phyloP scores from a whole-genome alignment of 441 rosid species.

The Gossypium trilobum region DNA sequence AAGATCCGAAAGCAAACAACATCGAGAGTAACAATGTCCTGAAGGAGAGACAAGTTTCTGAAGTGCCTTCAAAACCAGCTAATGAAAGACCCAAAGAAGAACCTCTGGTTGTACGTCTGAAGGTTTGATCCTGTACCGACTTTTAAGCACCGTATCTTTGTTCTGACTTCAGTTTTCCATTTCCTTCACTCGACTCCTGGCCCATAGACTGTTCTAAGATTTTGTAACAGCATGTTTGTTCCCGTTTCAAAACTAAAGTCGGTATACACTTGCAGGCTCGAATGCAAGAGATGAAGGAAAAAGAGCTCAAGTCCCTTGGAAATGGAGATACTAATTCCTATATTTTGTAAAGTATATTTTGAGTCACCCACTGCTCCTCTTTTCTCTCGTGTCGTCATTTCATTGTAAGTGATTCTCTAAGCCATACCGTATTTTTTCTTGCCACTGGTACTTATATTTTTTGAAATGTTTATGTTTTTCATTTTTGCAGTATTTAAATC shows the following conservation, averaged over 20 bases:
- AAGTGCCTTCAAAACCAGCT: slow-evolving; percentile 38
- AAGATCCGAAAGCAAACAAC: slow-evolving; percentile 29
- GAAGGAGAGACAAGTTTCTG: slow-evolving; percentile 45
- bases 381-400: slow-evolving; percentile 83
- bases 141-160: neutral
- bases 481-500: slow-evolving; percentile 77
- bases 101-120: slow-evolving; percentile 77
- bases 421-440: neutral
- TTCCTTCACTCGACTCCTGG: too few relatives aligned
- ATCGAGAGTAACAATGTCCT: slow-evolving; percentile 27
- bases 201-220: too few relatives aligned
- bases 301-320: slow-evolving; percentile 55
- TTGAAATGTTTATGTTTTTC: neutral
- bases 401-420: slow-evolving; percentile 51
- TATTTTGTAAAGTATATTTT: slow-evolving; percentile 79
- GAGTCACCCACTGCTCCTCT: slow-evolving; percentile 82
- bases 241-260: too few relatives aligned
- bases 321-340: slow-evolving; percentile 81
- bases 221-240: too few relatives aligned
- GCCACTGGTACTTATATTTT: neutral
- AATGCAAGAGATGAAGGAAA: slow-evolving; percentile 95
- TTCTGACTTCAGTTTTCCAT: too few relatives aligned
- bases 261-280: slow-evolving; percentile 47
- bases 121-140: slow-evolving; percentile 33
- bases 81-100: slow-evolving; percentile 60